Conservation (phyloP, 2,329 filamentous ascomycete genomes). For the Lasiodiplodia sp. region DNA sequence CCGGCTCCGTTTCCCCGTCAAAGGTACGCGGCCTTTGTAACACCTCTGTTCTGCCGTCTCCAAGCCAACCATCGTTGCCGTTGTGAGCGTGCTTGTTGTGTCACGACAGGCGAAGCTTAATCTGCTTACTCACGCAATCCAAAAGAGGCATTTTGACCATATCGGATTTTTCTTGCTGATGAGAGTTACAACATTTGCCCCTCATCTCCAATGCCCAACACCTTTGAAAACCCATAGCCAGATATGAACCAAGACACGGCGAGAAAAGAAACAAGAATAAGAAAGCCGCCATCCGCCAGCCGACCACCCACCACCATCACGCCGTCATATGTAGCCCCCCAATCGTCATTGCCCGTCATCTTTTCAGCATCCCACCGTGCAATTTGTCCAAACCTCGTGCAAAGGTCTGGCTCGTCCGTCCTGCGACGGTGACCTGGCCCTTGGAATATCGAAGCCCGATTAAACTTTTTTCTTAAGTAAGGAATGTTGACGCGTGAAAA, state of each 20-base stretch:
- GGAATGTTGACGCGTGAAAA: constrained; percentile 15
- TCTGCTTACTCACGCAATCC: not conserved
- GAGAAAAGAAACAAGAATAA: constrained; percentile 23
- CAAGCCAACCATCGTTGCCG: constrained; percentile 7
- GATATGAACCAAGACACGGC: constrained; percentile 27
- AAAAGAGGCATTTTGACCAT: constrained; percentile 8
- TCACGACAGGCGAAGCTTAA: constrained; percentile 1
- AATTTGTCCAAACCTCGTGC: constrained; percentile 26
- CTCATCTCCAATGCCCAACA: constrained; percentile 30
- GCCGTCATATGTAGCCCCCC: constrained; percentile 17
- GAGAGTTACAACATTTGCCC: constrained; percentile 13
- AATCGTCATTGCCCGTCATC: not conserved
- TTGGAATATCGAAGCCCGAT: constrained; percentile 19
- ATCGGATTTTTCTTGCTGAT: constrained; percentile 16
- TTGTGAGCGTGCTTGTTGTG: constrained; percentile 2
- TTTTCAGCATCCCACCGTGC: not conserved
- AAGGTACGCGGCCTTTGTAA: not conserved
- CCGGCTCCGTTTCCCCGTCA: not conserved
- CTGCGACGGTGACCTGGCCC: constrained; percentile 9
- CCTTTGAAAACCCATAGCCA: constrained; percentile 24
- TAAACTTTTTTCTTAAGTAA: constrained; percentile 20
- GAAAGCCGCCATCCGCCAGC: constrained; percentile 11
- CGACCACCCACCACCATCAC: constrained; percentile 3
- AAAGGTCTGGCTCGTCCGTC: not conserved
- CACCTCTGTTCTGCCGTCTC: constrained; percentile 1